A percentile compares a stretch with the other conserved stretches of the same genome.
Evolutionary conservation across 129 eudicot genomes (phyloP).

Genomic region (Oenanthe sinensis): DNA sequence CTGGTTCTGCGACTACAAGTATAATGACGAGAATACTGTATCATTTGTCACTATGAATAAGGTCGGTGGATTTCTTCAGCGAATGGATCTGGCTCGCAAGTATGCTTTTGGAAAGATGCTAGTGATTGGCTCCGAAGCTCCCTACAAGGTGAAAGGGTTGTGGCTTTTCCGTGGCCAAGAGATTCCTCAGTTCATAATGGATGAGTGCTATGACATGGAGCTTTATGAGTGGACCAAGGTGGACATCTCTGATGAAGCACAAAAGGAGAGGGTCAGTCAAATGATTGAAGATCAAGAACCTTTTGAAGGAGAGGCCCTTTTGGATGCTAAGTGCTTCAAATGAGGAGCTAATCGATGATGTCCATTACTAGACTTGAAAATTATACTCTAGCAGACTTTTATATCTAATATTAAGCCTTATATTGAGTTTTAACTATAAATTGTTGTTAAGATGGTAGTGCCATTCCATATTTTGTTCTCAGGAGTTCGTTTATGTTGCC

Average conservation of each 20-base stretch:
- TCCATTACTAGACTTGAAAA: too few relatives aligned
- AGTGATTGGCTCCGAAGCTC: slow-evolving; percentile 42
- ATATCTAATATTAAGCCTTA: not conserved
- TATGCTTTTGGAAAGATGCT: slow-evolving; percentile 96
- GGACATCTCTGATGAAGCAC: slow-evolving; percentile 44
- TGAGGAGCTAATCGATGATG: slow-evolving; percentile 15
- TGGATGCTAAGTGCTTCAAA: slow-evolving; percentile 80
- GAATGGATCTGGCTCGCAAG: slow-evolving; percentile 94
- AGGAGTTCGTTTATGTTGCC: not conserved
- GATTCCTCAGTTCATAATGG: slow-evolving; percentile 52
- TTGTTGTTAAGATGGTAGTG: not conserved
- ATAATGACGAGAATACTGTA: slow-evolving; percentile 82
- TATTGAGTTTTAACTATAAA: not conserved
- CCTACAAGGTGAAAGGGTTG: slow-evolving; percentile 56
- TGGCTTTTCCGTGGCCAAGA: slow-evolving; percentile 66
- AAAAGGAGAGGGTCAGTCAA: slow-evolving; percentile 48
- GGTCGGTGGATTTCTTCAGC: slow-evolving; percentile 85
- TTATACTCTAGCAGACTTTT: not conserved
- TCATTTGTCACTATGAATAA: slow-evolving; percentile 91
- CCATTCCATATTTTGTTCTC: not conserved
- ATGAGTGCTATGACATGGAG: slow-evolving; percentile 61
- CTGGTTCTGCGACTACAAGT: slow-evolving; percentile 91
- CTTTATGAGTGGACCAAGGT: slow-evolving; percentile 58
- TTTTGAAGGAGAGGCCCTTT: slow-evolving; percentile 66
- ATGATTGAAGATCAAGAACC: slow-evolving; percentile 55